These are phyloP conservation scores for Myxozyma nipponensis DNA, from an alignment of 805 yeast species.

Conservation along the genomic window DNA sequence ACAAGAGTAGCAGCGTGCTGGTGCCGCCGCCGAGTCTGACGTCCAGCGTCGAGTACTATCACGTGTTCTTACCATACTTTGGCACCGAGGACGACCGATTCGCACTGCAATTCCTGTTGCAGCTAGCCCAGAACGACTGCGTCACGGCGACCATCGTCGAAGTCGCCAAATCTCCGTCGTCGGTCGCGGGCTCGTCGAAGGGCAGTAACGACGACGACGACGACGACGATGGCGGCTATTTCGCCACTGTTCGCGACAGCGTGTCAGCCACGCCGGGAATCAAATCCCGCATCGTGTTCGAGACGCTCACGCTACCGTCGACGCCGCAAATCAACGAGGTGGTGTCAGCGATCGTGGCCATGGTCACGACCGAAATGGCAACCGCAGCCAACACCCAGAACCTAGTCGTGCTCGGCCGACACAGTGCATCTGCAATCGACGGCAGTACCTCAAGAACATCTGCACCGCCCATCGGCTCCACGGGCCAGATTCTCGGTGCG, in stretches of 20 bases:
- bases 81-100: constrained; percentile 18
- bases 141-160: constrained; percentile 16
- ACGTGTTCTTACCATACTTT: constrained; percentile 24
- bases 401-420: neutral
- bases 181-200: neutral
- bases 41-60: neutral
- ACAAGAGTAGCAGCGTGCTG: neutral
- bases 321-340: no score
- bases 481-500: neutral
- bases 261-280: neutral
- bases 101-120: constrained; percentile 21
- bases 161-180: neutral
- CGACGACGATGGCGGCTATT: neutral
- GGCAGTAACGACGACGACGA: neutral
- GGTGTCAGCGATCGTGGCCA: neutral
- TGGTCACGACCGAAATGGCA: neutral
- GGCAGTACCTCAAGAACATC: no score
- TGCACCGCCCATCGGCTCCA: neutral
- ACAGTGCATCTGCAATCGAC: neutral
- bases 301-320: neutral
- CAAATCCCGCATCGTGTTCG: neutral
- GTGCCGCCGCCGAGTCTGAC: neutral
- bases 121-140: constrained; percentile 20
- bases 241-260: neutral
- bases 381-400: neutral